A percentile compares a stretch with the other conserved stretches of the same genome.
phyloP scores from a whole-genome alignment of 1,284 basidiomycete species.

The Ustilago trichophora region DNA sequence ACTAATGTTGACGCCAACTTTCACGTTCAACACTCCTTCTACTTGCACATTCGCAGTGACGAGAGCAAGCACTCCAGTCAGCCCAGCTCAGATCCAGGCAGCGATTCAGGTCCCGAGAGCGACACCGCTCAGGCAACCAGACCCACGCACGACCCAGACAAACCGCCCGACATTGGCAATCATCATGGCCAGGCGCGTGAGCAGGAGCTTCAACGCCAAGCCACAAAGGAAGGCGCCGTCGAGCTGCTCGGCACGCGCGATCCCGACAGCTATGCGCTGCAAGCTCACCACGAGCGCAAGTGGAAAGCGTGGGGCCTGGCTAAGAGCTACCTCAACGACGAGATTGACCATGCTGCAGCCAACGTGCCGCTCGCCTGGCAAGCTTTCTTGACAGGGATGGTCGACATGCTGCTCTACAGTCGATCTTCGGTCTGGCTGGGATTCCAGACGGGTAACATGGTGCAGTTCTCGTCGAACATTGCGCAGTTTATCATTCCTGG shows the following conservation, averaged over 20 bases:
- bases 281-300: conserved; percentile 11
- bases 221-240: conserved; percentile 33
- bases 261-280: conserved; percentile 24
- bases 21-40: not conserved
- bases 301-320: conserved; percentile 26
- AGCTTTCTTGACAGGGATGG: conserved; percentile 52
- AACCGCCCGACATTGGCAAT: conserved; percentile 11
- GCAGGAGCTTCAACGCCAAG: conserved; percentile 29
- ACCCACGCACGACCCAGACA: conserved; percentile 23
- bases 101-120: not conserved
- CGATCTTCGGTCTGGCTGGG: conserved; percentile 52
- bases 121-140: not conserved
- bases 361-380: conserved; percentile 56
- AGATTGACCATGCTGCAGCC: conserved; percentile 48
- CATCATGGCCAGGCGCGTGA: conserved; percentile 23
- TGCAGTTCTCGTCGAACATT: conserved; percentile 57
- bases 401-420: conserved; percentile 56
- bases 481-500: conserved; percentile 57
- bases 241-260: conserved; percentile 32
- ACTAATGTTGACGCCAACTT: not conserved
- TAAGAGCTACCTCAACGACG: conserved; percentile 43
- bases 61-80: conserved; percentile 2
- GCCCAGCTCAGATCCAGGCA: conserved; percentile 3
- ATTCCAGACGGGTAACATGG: conserved; percentile 61
- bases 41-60: no score